These are phyloP conservation scores for Aplosporella prunicola DNA, from an alignment of 2,329 filamentous ascomycete genomes.

Conservation along the genomic window DNA sequence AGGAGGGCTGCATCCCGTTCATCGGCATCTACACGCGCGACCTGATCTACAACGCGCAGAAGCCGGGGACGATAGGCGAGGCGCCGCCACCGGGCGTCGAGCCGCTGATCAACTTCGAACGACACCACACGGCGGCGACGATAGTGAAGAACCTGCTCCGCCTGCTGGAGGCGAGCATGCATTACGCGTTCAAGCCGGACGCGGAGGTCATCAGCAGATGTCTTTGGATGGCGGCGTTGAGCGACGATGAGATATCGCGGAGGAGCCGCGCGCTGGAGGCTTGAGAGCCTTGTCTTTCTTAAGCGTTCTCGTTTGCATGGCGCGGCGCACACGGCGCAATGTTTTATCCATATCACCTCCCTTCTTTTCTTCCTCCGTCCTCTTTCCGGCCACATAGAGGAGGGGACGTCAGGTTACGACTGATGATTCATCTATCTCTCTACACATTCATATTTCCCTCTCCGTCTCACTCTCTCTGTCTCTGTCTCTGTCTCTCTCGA, in stretches of 20 bases:
- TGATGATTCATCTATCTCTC: no score
- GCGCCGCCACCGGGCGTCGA: constrained; percentile 49
- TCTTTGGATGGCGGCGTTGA: constrained; percentile 73
- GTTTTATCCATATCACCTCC: no score
- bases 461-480: no score
- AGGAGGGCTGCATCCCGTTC: constrained; percentile 72
- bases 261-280: constrained; percentile 13
- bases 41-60: constrained; percentile 70
- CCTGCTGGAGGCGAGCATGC: constrained; percentile 67
- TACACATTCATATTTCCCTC: no score
- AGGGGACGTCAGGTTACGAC: no score
- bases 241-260: constrained; percentile 58
- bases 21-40: constrained; percentile 76
- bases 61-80: constrained; percentile 44
- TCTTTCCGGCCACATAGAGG: no score
- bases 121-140: constrained; percentile 63
- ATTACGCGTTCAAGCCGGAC: constrained; percentile 64
- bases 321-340: no score
- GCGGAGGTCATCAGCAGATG: constrained; percentile 71
- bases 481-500: no score
- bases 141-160: constrained; percentile 72
- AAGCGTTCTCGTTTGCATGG: no score
- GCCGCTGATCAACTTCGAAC: constrained; percentile 73
- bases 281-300: no score
- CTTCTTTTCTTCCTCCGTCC: no score